Evolutionary conservation across 2,329 filamentous ascomycete species (phyloP), one percentile per base, ranked within the genome.

Genomic region (Sclerotinia borealis): DNA sequence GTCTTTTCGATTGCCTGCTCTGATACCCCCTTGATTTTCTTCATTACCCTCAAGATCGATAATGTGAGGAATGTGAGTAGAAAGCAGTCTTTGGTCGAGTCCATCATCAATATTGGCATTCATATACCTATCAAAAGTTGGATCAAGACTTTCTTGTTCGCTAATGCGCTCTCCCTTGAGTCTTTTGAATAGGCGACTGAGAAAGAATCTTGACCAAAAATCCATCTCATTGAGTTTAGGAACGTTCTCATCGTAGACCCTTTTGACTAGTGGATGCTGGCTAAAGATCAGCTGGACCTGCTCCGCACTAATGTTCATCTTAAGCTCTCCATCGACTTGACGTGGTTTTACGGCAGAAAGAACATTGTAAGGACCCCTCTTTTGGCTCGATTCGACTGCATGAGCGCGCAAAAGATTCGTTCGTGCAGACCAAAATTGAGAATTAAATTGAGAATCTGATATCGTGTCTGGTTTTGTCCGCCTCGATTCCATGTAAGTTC

Each of bases 131-230:
- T 98, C 95, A 66, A 98, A 88, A 10, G 95, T 80, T 22, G 85
- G 81, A 76, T 98, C 92, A 10, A 85, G 84, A 19, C 86, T 80
- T 74, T 97, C 93, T 4, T 83, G 83, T 10, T 93, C 91, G 0
- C 85, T 85, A 50, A 96, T 86, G 59, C 91, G 90, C 76, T 98
- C 92, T 43, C 96, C 95, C 63, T 93, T 91, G 63, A 99, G 79
- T 73, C 92, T 93, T 77, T 96, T 97, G 68, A 92, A 92, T 10
- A 99, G 79, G 63, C 90, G 85, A 75, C 92, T 96, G 66, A 93
- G 85, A 75, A 99, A 98, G 77, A 99, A 99, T 17, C 91, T 85
- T 7, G 90, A 90, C 93, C 93, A 99, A 74, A 99, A 99, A 56
- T 91, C 86, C 63, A 82, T 81, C 71, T 96, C 91, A 31, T 83